Base-by-base conservation (phyloP, 805 yeast species). In the Dipodascopsis tothii region DNA sequence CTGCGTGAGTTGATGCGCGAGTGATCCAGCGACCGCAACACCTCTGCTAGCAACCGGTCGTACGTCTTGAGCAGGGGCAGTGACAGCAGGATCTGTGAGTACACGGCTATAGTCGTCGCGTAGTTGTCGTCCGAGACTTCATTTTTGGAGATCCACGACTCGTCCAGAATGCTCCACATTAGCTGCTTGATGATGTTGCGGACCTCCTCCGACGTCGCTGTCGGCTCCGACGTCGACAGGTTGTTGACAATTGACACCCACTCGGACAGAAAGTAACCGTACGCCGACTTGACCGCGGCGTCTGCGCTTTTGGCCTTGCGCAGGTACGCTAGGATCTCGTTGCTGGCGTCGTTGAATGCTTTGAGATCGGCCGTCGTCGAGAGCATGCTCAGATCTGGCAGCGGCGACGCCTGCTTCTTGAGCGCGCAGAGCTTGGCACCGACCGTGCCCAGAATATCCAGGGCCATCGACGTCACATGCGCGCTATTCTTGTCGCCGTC, bases 371-470 rank as follows among this genome's bases (percentile, higher is more conserved):
- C 33, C 17, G 17, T 18, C 3, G 45, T n/a, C 3, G 35, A 17
- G 4, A 34, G 23, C 3, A 22, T 3, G 16, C 28, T 18, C 20
- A 49, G 25, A n/a, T 35, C 45, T 1, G 37, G 41, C 4, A 36
- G n/a, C 7, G 14, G 21, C 7, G 33, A 20, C 11, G 37, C 6
- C 6, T 20, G 27, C 21, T 37, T 25, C 7, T 41, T 36, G 14
- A 47, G 17, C n/a, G 42, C 11, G 11, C 45, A 27, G 39, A 80
- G 68, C 32, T 65, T 67, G 2, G 73, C 68, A 0, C 84, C 87
- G 21, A 81, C 72, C 11, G 63, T 45, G 0, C 90, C 87, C n/a
- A 77, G 61, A 50, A 77, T 54, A 43, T 82, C 88, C 40, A 84
- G 59, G 3, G 75, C 67, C 48, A 69, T 69, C 0, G 78, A 65